Evolutionary conservation across 2,329 filamentous ascomycete genomes (phyloP).

Genomic region (Colletotrichum plurivorum): DNA sequence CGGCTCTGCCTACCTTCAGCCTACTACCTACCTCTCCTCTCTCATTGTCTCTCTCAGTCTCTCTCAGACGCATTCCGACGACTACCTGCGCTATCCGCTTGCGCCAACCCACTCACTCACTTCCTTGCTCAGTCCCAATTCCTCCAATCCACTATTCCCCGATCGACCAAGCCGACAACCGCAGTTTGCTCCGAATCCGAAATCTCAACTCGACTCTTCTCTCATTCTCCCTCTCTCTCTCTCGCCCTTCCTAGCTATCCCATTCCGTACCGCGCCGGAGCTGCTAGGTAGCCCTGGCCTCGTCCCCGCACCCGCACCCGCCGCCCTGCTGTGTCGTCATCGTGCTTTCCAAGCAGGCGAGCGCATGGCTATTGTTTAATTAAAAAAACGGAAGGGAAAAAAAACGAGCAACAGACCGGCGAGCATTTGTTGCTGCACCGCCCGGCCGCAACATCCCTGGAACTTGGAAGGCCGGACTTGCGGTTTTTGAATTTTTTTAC

Average conservation of each 20-base stretch:
- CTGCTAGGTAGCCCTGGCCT: slow-evolving; percentile 8
- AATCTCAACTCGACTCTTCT: background rate
- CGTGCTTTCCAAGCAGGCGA: slow-evolving; percentile 26
- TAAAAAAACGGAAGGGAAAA: slow-evolving; percentile 11
- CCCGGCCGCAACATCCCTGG: slow-evolving; percentile 24
- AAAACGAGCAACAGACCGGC: slow-evolving; percentile 15
- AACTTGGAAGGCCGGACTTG: slow-evolving; percentile 21
- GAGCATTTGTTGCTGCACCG: slow-evolving; percentile 17
- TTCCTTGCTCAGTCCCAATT: slow-evolving; percentile 3
- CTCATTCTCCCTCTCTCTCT: background rate
- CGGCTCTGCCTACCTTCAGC: background rate
- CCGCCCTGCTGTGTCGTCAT: slow-evolving; percentile 37
- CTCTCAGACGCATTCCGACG: slow-evolving; percentile 8
- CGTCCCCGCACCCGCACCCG: slow-evolving; percentile 31
- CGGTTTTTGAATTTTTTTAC: background rate
- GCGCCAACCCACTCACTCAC: slow-evolving; percentile 10
- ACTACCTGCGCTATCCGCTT: slow-evolving; percentile 4
- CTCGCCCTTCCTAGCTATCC: slow-evolving; percentile 5
- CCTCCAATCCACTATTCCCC: slow-evolving; percentile 6
- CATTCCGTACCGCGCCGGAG: background rate
- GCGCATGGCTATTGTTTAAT: slow-evolving; percentile 28
- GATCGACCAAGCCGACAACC: slow-evolving; percentile 12
- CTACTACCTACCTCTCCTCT: too few relatives aligned
- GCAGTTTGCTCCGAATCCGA: too few relatives aligned
- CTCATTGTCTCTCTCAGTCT: background rate